Conservation (phyloP, 345 rosid genomes). For the Cardamine chenopodiifolia region DNA sequence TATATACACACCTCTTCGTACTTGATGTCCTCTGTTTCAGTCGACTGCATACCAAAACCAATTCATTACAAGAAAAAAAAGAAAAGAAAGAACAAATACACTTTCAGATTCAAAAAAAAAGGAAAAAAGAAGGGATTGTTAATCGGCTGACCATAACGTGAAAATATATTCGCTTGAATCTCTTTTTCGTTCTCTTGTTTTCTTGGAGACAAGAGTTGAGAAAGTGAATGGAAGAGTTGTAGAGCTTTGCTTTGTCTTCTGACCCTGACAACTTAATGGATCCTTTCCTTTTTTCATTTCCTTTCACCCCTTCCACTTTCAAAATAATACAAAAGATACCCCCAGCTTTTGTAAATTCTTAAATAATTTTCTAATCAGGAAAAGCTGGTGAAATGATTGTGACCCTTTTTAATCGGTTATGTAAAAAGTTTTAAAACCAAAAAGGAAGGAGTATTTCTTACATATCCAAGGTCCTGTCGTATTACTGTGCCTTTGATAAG, state of each 20-base stretch:
- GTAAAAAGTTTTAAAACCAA: no score
- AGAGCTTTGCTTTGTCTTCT: slow-evolving; percentile 20
- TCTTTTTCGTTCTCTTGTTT: background rate
- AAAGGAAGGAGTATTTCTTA: no score
- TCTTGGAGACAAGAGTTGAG: slow-evolving; percentile 21
- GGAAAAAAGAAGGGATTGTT: slow-evolving; percentile 13
- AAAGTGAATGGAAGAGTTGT: slow-evolving; percentile 17
- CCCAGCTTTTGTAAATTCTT: background rate
- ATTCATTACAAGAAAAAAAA: background rate
- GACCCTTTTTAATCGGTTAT: no score
- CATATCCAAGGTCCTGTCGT: no score
- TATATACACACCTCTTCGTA: slow-evolving; percentile 33
- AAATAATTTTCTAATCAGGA: no score
- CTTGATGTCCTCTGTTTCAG: slow-evolving; percentile 26
- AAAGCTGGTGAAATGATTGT: no score
- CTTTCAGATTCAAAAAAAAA: slow-evolving; percentile 1
- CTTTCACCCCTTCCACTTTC: slow-evolving; percentile 4
- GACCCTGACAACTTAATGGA: background rate
- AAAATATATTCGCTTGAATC: background rate
- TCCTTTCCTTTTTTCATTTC: background rate
- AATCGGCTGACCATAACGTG: slow-evolving; percentile 26
- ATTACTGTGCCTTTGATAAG: no score
- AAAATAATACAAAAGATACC: background rate
- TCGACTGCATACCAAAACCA: slow-evolving; percentile 28
- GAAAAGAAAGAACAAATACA: background rate